These are phyloP conservation scores for Apiospora sp. DNA, from an alignment of 2,329 filamentous ascomycete genomes.

Conservation along the genomic window DNA sequence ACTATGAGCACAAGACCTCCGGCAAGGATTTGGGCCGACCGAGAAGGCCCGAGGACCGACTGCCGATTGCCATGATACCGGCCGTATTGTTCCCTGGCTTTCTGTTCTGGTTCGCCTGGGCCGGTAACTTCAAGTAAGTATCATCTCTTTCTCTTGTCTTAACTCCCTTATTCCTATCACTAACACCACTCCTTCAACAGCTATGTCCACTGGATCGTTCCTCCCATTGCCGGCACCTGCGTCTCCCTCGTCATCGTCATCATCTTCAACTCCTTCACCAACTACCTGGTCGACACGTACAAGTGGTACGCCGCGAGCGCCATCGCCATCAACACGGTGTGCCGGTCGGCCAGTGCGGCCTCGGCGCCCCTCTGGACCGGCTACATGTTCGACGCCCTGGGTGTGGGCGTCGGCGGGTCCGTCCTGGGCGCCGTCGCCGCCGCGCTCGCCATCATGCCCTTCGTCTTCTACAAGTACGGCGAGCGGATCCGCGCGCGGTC, in stretches of 20 bases:
- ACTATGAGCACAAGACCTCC: constrained; percentile 47
- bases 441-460: constrained; percentile 63
- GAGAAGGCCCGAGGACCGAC: constrained; percentile 57
- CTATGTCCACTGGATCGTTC: constrained; percentile 42
- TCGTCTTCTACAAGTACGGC: constrained; percentile 64
- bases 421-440: constrained; percentile 55
- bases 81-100: constrained; percentile 36
- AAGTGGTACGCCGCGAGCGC: constrained; percentile 68
- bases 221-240: constrained; percentile 16
- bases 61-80: constrained; percentile 66
- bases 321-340: constrained; percentile 69
- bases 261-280: constrained; percentile 60
- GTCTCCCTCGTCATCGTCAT: constrained; percentile 45
- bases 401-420: constrained; percentile 65
- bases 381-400: constrained; percentile 66
- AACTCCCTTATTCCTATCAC: background rate
- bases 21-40: constrained; percentile 48
- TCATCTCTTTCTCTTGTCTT: background rate
- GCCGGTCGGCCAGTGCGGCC: constrained; percentile 64
- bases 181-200: background rate
- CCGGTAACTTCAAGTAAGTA: constrained; percentile 55
- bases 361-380: constrained; percentile 66
- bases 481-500: constrained; percentile 49
- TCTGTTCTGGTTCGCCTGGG: constrained; percentile 41
- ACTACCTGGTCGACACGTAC: constrained; percentile 63